Evolutionary conservation across 805 yeast species (phyloP).

Genomic region (Candida odintsovae): DNA sequence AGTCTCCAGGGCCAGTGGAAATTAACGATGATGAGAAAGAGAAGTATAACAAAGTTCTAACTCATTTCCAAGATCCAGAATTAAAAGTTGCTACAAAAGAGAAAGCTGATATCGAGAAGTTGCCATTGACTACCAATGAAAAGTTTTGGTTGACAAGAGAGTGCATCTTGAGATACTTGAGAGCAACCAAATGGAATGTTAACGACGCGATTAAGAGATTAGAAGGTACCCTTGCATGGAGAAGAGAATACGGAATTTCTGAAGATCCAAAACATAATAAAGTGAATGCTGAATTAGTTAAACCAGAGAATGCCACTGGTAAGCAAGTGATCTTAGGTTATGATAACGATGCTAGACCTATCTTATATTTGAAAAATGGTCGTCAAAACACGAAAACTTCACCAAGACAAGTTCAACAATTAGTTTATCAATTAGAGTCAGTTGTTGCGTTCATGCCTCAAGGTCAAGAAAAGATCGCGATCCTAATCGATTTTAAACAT

Average conservation of each 20-base stretch:
- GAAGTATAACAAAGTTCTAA: conserved; percentile 58
- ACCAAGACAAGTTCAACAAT: conserved; percentile 89
- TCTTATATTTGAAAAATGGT: conserved; percentile 88
- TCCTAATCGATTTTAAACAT: conserved; percentile 87
- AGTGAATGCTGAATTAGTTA: conserved; percentile 49
- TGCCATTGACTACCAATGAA: conserved; percentile 51
- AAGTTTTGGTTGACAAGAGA: conserved; percentile 92
- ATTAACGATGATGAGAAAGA: conserved; percentile 49
- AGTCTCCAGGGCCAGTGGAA: conserved; percentile 34
- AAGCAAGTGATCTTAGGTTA: conserved; percentile 88
- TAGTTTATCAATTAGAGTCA: conserved; percentile 88
- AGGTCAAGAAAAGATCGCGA: conserved; percentile 91
- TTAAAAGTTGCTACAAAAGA: conserved; percentile 31
- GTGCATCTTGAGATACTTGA: conserved; percentile 80
- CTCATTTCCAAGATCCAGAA: conserved; percentile 46
- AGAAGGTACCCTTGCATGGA: conserved; percentile 79
- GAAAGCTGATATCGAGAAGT: conserved; percentile 24
- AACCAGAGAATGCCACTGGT: conserved; percentile 81
- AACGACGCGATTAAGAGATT: conserved; percentile 69
- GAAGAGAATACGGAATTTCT: conserved; percentile 83
- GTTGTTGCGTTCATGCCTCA: conserved; percentile 94
- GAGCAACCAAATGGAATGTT: conserved; percentile 90
- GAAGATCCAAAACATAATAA: conserved; percentile 37
- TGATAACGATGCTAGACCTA: conserved; percentile 87
- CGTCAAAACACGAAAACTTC: conserved; percentile 92